These are phyloP conservation scores for Scheffersomyces spartinae DNA, from an alignment of 805 yeast species.

Conservation along the genomic window DNA sequence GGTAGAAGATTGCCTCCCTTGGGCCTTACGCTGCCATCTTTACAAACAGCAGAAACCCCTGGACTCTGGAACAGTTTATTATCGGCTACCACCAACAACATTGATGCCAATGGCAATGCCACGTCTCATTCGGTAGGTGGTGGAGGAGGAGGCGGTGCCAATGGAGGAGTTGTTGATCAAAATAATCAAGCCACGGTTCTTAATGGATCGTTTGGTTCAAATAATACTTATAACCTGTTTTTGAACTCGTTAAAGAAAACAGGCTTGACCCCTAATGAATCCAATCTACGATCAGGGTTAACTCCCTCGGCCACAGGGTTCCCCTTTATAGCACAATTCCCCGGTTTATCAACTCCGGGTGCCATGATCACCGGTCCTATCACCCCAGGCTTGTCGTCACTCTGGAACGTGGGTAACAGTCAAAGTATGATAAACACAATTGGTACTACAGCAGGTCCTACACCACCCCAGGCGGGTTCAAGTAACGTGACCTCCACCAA, in stretches of 20 bases:
- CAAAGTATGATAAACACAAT: slow-evolving; percentile 5
- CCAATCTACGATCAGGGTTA: slow-evolving; percentile 57
- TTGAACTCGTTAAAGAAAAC: slow-evolving; percentile 25
- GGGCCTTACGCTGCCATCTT: too few relatives aligned
- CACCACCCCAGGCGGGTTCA: slow-evolving; percentile 3
- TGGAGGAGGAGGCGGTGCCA: slow-evolving; percentile 5
- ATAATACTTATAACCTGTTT: slow-evolving; percentile 1
- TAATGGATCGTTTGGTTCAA: slow-evolving; percentile 1
- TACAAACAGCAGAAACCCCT: slow-evolving; percentile 44
- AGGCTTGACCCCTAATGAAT: slow-evolving; percentile 70
- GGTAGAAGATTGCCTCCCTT: slow-evolving; percentile 48
- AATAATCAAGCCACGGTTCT: slow-evolving; percentile 6
- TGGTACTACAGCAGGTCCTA: slow-evolving; percentile 3
- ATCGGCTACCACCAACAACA: slow-evolving; percentile 19
- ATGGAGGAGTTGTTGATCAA: too few relatives aligned
- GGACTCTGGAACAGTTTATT: slow-evolving; percentile 40
- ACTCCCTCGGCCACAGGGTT: slow-evolving; percentile 48
- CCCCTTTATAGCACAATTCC: slow-evolving; percentile 24
- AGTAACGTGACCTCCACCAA: slow-evolving; percentile 3
- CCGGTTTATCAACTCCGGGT: slow-evolving; percentile 28
- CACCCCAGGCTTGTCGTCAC: slow-evolving; percentile 33
- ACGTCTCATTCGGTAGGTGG: slow-evolving; percentile 4
- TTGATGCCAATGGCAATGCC: slow-evolving; percentile 3
- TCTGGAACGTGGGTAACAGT: slow-evolving; percentile 10
- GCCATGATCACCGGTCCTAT: slow-evolving; percentile 30